These are phyloP conservation scores for Tylopilus plumbeoviolaceoides DNA, from an alignment of 768 basidiomycete species.

Conservation along the genomic window DNA sequence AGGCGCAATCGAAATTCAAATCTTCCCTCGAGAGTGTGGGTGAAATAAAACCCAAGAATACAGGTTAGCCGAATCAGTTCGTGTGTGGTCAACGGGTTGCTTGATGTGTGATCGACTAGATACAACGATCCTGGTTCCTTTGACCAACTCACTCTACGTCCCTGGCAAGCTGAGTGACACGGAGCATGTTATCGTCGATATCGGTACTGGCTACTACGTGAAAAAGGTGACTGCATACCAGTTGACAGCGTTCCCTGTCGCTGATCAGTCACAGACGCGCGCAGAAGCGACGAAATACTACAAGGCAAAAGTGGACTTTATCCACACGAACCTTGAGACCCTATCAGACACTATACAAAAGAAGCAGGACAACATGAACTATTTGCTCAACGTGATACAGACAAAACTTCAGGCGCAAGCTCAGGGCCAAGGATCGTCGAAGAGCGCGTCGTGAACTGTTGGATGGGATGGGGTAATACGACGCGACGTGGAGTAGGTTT, in stretches of 20 bases:
- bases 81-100: neutral
- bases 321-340: slow-evolving; percentile 77
- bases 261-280: slow-evolving; percentile 55
- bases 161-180: slow-evolving; percentile 83
- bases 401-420: slow-evolving; percentile 40
- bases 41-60: slow-evolving; percentile 69
- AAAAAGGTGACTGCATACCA: slow-evolving; percentile 63
- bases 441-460: slow-evolving; percentile 17
- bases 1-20: slow-evolving; percentile 90
- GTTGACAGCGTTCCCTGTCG: neutral
- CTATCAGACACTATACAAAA: slow-evolving; percentile 86
- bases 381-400: slow-evolving; percentile 71
- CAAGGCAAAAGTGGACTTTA: slow-evolving; percentile 72
- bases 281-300: slow-evolving; percentile 81
- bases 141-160: slow-evolving; percentile 94
- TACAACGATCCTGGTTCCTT: slow-evolving; percentile 85
- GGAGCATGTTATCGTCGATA: slow-evolving; percentile 88
- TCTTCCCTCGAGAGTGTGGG: slow-evolving; percentile 77
- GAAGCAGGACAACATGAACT: slow-evolving; percentile 87
- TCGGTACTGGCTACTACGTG: slow-evolving; percentile 96
- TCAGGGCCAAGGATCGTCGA: slow-evolving; percentile 14
- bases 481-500: neutral
- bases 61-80: slow-evolving; percentile 35
- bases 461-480: neutral
- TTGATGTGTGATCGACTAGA: slow-evolving; percentile 39